Base-by-base conservation (phyloP, 2,329 filamentous ascomycete genomes). In the Nemania bipapillata region DNA sequence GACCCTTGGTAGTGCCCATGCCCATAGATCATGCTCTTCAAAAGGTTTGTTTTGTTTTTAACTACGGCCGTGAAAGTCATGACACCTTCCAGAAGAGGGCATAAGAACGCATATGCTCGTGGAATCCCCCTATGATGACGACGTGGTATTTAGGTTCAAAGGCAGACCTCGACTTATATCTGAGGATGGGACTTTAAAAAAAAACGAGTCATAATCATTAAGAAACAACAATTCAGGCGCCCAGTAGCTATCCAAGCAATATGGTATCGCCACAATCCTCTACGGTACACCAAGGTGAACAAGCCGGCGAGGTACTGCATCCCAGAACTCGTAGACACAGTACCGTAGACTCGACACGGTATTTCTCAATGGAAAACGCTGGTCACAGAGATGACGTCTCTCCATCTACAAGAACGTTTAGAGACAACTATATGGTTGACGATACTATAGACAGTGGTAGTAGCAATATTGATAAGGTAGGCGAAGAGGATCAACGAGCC, bases 401-500 rank as follows among this genome's bases (percentile, higher is more conserved):
- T 30, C n/a, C 26, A 17, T 57, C 56, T 17, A 32, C 53, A 28
- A 50, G 37, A 35, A 53, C 47, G 28, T 24, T 26, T 62, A 58
- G 52, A 28, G 54, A 26, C 58, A 32, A 50, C 24, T 52, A 26
- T 6, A 49, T 65, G 11, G 24, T 55, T 37, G 68, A 69, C 56
- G 70, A 71, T 32, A 67, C 61, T 35, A 69, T 68, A 40, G 73
- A 72, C 49, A 69, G 68, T 26, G 65, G 67, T 28, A 73, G 72
- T 54, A 69, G 59, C 53, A 74, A 76, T 47, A 50, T 73, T 32
- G 73, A 76, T 52, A 74, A 71, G 60, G 68, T 50, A 17, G 45
- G 20, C 49, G 50, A 61, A 35, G 68, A 35, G 40, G 63, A 73
- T 49, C 69, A 69, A 26, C 73, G 75, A 42, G 63, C 73, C 3